phyloP scores from a whole-genome alignment of 2,329 filamentous ascomycete genomes.

The Fusarium burgessii region DNA sequence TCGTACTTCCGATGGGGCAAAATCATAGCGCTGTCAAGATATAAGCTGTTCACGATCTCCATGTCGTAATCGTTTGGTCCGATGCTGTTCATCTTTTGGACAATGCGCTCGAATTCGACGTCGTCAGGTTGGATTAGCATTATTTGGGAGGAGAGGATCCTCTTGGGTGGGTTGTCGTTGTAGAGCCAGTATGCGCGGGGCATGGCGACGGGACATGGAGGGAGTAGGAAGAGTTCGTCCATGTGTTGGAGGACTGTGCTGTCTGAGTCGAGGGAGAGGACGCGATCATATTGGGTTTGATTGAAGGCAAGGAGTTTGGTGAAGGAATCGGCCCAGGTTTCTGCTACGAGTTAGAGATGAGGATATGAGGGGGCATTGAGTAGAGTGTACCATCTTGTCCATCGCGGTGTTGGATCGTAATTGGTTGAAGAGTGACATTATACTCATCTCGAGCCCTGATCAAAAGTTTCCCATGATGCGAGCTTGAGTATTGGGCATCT shows the following conservation, averaged over 20 bases:
- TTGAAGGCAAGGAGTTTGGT: conserved; percentile 78
- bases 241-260: conserved; percentile 70
- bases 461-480: conserved; percentile 45
- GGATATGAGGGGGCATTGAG: too few species aligned
- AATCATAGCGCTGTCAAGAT: conserved; percentile 68
- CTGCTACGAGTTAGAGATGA: conserved; percentile 32
- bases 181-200: conserved; percentile 79
- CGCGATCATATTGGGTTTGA: conserved; percentile 68
- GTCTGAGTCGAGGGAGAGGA: conserved; percentile 72
- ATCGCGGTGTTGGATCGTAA: conserved; percentile 54
- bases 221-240: conserved; percentile 79
- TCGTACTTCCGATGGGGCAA: conserved; percentile 74
- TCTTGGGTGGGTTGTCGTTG: conserved; percentile 52
- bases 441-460: conserved; percentile 59
- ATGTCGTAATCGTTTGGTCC: conserved; percentile 67
- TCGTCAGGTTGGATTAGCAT: conserved; percentile 70
- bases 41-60: conserved; percentile 75
- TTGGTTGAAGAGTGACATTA: conserved; percentile 57
- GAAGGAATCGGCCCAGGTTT: conserved; percentile 73
- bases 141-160: conserved; percentile 69
- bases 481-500: neutral
- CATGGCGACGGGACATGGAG: conserved; percentile 72
- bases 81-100: conserved; percentile 46
- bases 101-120: conserved; percentile 61
- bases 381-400: conserved; percentile 54